Evolutionary conservation across 192 early-diverging fungal species (phyloP), one percentile per base, ranked within the genome.

Genomic region (Mortierella hygrophila): DNA sequence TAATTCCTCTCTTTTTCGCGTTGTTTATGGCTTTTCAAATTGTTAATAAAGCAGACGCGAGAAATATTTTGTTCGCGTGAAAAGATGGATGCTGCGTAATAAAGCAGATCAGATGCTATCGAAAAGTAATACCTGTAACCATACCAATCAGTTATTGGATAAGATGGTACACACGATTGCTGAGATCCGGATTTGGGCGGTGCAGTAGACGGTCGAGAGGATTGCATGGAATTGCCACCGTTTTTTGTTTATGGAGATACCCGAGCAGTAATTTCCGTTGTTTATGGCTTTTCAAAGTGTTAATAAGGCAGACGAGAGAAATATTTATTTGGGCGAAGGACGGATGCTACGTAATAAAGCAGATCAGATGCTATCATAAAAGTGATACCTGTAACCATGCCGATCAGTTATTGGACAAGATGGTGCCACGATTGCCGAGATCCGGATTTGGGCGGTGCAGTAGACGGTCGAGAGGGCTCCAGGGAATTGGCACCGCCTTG

Each of bases 181-280:
- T 0, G 82, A 89, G 70, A 93, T 90, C 15, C 93, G 93, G 69
- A 82, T 86, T 0, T 96, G 95, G 96, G 75, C 90, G 0, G 46
- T 88, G 11, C 79, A 90, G 65, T 82, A 91, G 52, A 88, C 92
- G 3, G 85, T 90, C 3, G n/a, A 88, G 26, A 85, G 76, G 49
- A 91, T 89, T 21, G 68, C 75, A 35, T 35, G 81, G 57, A 95
- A 95, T 78, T 91, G 92, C 72, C 49, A 82, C 0, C 82, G 79
- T 20, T 88, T 35, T 1, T 89, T 81, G 80, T 90, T 21, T 86
- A 86, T 41, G 84, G 84, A 2, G 18, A 70, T 0, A 6, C 35
- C 21, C 8, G n/a, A 73, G 44, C 44, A 41, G 38, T 52, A 52
- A 5, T 21, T 4, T 52, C 35, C 6, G 44, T 46, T 46, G 44